Percentiles rank a stretch among this genome's conserved stretches.
phyloP scores from a whole-genome alignment of 176 grass and related monocot genomes.

The Musa schizocarpa region DNA sequence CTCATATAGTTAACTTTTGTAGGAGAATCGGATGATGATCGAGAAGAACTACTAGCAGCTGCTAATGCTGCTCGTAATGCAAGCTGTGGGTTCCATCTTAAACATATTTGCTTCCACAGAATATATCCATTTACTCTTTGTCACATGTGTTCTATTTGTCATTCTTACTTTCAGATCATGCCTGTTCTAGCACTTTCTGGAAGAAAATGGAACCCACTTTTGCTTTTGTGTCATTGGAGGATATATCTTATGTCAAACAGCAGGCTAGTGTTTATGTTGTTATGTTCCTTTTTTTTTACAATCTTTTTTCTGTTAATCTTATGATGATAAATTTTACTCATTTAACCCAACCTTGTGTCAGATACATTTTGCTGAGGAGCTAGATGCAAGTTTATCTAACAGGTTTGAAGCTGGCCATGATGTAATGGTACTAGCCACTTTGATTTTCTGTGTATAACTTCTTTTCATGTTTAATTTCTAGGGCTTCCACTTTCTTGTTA shows the following conservation, averaged over 20 bases:
- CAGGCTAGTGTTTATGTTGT: conserved; percentile 38
- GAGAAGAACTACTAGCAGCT: conserved; percentile 70
- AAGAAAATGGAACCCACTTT: conserved; percentile 84
- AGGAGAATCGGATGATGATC: conserved; percentile 72
- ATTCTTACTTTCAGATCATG: conserved; percentile 39
- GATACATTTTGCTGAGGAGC: conserved; percentile 66
- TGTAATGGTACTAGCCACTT: conserved; percentile 28
- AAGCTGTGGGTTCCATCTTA: conserved; percentile 38
- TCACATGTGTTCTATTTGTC: neutral
- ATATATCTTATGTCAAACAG: conserved; percentile 52
- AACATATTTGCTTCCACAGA: conserved; percentile 12
- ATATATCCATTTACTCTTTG: conserved; percentile 4
- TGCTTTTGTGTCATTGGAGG: conserved; percentile 39
- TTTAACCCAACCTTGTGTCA: conserved; percentile 22
- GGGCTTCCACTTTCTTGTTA: neutral
- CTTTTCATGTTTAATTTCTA: neutral
- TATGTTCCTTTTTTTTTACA: neutral
- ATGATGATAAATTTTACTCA: conserved; percentile 1
- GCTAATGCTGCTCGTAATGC: conserved; percentile 55
- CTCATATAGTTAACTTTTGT: conserved; percentile 27
- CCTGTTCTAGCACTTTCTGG: conserved; percentile 66
- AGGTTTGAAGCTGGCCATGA: conserved; percentile 35
- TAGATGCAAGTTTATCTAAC: conserved; percentile 53
- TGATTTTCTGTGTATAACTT: neutral
- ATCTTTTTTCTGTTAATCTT: neutral